These are phyloP conservation scores for Fusarium lyarnte DNA, from an alignment of 2,329 filamentous ascomycete genomes.

Conservation along the genomic window DNA sequence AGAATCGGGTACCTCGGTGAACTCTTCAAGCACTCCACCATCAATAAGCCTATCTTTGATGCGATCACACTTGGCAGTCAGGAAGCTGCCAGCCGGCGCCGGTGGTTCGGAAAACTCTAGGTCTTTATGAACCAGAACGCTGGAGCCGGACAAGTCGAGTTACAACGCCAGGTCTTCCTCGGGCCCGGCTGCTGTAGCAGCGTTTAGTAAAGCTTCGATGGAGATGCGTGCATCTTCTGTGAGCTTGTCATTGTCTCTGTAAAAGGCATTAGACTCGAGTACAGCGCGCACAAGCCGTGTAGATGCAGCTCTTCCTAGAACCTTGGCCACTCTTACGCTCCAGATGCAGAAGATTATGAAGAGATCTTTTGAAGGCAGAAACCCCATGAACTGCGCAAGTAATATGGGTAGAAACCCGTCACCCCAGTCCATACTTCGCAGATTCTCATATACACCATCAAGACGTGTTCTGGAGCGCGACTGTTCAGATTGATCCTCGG, in stretches of 20 bases:
- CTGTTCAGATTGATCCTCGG: not conserved
- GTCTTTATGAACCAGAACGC: not conserved
- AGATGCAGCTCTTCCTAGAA: not conserved
- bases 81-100: not conserved
- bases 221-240: not conserved
- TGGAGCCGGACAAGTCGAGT: not conserved
- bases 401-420: not conserved
- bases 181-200: not conserved
- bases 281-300: not conserved
- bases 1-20: not conserved
- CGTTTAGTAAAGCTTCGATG: not conserved
- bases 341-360: not conserved
- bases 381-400: not conserved
- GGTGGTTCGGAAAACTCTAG: not conserved
- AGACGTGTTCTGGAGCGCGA: not conserved
- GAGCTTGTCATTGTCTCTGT: not conserved
- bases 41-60: not conserved
- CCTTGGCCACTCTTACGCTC: not conserved
- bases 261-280: not conserved
- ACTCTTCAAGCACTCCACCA: not conserved
- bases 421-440: not conserved
- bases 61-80: not conserved
- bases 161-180: not conserved
- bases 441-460: not conserved
- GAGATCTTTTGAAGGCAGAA: not conserved